These are phyloP conservation scores for Nakazawaea peltata DNA, from an alignment of 805 yeast genomes.

Conservation along the genomic window DNA sequence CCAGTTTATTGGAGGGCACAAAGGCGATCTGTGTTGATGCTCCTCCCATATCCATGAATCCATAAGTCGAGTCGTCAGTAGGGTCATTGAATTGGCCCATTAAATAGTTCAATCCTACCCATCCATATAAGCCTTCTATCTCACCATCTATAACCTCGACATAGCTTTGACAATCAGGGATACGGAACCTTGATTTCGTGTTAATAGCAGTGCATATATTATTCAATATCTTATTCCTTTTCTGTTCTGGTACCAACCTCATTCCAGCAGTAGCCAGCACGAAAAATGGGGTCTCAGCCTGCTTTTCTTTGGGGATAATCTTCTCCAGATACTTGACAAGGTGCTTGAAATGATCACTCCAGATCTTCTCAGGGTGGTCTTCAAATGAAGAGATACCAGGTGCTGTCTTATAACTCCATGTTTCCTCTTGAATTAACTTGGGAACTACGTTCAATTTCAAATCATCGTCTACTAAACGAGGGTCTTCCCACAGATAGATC, in stretches of 20 bases:
- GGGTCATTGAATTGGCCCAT: conserved; percentile 50
- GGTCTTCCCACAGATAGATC: conserved; percentile 72
- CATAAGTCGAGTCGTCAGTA: conserved; percentile 43
- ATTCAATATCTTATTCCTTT: conserved; percentile 44
- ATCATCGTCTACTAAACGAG: conserved; percentile 25
- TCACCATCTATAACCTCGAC: conserved; percentile 89
- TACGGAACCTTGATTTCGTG: conserved; percentile 44
- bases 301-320: conserved; percentile 57
- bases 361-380: conserved; percentile 45
- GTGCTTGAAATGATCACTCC: conserved; percentile 61
- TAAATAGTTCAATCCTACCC: conserved; percentile 87
- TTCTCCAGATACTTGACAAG: conserved; percentile 62
- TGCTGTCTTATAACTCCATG: conserved; percentile 63
- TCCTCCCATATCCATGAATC: conserved; percentile 99
- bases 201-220: conserved; percentile 54
- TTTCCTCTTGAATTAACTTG: conserved; percentile 47
- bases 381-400: conserved; percentile 82
- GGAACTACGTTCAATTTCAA: conserved; percentile 53
- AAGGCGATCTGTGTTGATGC: conserved; percentile 96
- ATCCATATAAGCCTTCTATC: conserved; percentile 91
- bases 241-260: conserved; percentile 59
- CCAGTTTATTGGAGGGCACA: conserved; percentile 63
- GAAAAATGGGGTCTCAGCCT: conserved; percentile 71
- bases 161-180: conserved; percentile 58
- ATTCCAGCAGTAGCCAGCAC: conserved; percentile 97